Evolutionary conservation across 345 rosid genomes (phyloP).

Genomic region (Eucalyptus marginata): DNA sequence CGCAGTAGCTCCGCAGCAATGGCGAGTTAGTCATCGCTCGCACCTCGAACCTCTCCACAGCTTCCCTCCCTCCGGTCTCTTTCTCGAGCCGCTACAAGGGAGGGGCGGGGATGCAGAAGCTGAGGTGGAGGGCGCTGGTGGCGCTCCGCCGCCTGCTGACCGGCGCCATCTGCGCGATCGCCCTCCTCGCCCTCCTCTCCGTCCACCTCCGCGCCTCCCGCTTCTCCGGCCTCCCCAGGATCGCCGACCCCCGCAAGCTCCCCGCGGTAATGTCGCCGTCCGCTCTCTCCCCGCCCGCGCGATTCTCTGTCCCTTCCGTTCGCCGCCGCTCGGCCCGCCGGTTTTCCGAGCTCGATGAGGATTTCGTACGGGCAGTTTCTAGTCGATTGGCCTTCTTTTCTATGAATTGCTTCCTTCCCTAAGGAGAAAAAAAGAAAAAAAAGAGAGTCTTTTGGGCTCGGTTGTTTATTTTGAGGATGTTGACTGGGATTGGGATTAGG

Average conservation of each 20-base stretch:
- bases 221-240: conserved; percentile 22
- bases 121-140: conserved; percentile 26
- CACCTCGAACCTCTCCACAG: not conserved
- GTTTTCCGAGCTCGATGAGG: not conserved
- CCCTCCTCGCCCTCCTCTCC: conserved; percentile 32
- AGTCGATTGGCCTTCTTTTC: not conserved
- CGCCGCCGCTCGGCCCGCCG: not conserved
- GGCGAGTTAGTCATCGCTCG: not conserved
- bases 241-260: conserved; percentile 31
- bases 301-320: not conserved
- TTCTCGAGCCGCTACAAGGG: not conserved
- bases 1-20: not conserved
- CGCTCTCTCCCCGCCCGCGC: not conserved
- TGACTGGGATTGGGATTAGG: not conserved
- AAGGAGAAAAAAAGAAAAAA: no score
- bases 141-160: conserved; percentile 37
- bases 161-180: conserved; percentile 45
- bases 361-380: not conserved
- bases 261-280: not conserved
- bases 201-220: conserved; percentile 49
- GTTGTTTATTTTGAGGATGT: not conserved
- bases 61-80: not conserved
- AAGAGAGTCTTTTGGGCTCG: not conserved
- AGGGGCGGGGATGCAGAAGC: conserved; percentile 14
- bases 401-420: not conserved